Percentiles rank a stretch among this genome's conserved stretches.
These are phyloP conservation scores for Stereum hirsutum DNA, from an alignment of 1,284 basidiomycete species.

Conservation along the genomic window DNA sequence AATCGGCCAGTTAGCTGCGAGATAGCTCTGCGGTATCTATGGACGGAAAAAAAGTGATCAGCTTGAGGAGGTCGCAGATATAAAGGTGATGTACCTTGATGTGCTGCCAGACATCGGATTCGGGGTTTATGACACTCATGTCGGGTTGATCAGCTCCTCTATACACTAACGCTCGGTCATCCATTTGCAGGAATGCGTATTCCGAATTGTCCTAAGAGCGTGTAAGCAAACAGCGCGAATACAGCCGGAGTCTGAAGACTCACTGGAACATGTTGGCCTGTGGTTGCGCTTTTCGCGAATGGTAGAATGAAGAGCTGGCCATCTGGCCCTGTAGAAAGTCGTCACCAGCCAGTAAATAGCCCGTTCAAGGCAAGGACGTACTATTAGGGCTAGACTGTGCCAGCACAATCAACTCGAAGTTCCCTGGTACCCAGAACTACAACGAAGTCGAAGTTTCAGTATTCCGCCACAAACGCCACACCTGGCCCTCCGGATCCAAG, in stretches of 20 bases:
- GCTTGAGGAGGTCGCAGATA: not conserved
- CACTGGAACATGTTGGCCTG: constrained; percentile 87
- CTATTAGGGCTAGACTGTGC: constrained; percentile 39
- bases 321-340: constrained; percentile 32
- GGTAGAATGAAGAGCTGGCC: constrained; percentile 81
- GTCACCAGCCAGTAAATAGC: not conserved
- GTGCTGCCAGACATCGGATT: constrained; percentile 96
- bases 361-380: constrained; percentile 20
- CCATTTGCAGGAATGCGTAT: constrained; percentile 93
- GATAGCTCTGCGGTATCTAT: constrained; percentile 83
- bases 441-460: not conserved
- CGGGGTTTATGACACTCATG: constrained; percentile 98
- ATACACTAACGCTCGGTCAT: constrained; percentile 92
- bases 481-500: no score
- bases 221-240: not conserved
- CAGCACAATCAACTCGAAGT: constrained; percentile 78
- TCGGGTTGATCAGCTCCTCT: constrained; percentile 96
- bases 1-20: constrained; percentile 92
- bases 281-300: constrained; percentile 92
- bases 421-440: constrained; percentile 88
- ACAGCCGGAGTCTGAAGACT: constrained; percentile 12
- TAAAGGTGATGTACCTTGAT: constrained; percentile 54
- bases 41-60: not conserved
- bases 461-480: no score
- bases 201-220: constrained; percentile 74